phyloP scores from a whole-genome alignment of 176 grass and related monocot genomes.

The Elaeis guineensis region DNA sequence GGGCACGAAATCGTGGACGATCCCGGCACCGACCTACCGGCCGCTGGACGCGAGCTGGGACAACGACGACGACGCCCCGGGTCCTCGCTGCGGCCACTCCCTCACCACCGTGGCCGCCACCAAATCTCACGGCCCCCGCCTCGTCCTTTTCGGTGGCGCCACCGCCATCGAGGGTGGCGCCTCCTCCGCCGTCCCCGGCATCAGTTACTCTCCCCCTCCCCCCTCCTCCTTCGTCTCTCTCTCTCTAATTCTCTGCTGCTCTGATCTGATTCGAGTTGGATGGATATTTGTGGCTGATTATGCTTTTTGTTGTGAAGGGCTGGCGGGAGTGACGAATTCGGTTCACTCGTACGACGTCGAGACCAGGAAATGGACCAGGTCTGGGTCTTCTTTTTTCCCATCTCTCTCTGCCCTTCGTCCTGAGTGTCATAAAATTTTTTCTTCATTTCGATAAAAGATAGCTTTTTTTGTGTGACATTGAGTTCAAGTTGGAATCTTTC shows the following conservation, averaged over 20 bases:
- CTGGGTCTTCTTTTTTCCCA: slow-evolving; percentile 18
- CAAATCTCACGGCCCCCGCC: slow-evolving; percentile 73
- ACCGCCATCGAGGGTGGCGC: slow-evolving; percentile 80
- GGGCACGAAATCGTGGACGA: slow-evolving; percentile 52
- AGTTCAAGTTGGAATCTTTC: no score
- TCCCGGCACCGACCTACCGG: slow-evolving; percentile 66
- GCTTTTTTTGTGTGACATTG: no score
- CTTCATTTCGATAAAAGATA: no score
- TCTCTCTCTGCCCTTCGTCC: neutral
- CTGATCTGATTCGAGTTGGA: neutral
- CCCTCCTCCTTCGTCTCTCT: neutral
- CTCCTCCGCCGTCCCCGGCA: slow-evolving; percentile 54
- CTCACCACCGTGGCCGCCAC: slow-evolving; percentile 73
- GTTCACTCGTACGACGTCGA: slow-evolving; percentile 88
- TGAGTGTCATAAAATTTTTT: no score
- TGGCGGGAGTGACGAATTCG: slow-evolving; percentile 90
- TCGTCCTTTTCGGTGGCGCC: slow-evolving; percentile 96
- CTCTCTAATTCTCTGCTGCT: neutral
- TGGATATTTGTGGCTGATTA: slow-evolving; percentile 11
- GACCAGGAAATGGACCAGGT: slow-evolving; percentile 60
- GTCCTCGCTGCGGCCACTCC: slow-evolving; percentile 67
- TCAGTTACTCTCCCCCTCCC: slow-evolving; percentile 39
- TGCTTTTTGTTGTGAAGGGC: slow-evolving; percentile 34
- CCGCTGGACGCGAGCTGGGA: slow-evolving; percentile 51
- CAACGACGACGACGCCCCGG: slow-evolving; percentile 60